Evolutionary conservation across 192 early-diverging fungal genomes (phyloP).

Genomic region (Coemansia sp.): DNA sequence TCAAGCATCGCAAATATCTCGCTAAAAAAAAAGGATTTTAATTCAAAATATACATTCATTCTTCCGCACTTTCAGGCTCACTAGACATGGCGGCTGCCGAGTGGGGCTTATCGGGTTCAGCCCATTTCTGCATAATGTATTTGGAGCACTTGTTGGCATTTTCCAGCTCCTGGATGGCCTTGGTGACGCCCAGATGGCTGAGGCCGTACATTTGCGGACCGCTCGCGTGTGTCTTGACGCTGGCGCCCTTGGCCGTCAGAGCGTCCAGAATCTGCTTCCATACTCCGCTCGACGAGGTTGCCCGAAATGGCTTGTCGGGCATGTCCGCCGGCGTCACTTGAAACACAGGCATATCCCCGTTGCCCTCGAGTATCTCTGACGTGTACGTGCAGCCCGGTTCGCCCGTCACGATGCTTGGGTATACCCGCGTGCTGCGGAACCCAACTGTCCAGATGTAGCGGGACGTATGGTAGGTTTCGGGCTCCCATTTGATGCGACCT

Average conservation of each 20-base stretch:
- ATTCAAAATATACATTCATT: background rate
- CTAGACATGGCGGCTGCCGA: background rate
- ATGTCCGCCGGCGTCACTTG: slow-evolving; percentile 68
- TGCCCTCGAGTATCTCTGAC: slow-evolving; percentile 66
- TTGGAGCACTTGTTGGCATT: slow-evolving; percentile 35
- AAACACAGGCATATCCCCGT: slow-evolving; percentile 58
- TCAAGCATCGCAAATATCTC: background rate
- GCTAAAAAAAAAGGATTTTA: background rate
- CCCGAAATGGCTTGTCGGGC: slow-evolving; percentile 58
- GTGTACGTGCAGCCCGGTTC: slow-evolving; percentile 58
- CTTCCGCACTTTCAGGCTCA: slow-evolving; percentile 1
- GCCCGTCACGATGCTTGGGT: slow-evolving; percentile 57
- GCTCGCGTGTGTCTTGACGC: slow-evolving; percentile 68
- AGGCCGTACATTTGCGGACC: slow-evolving; percentile 72
- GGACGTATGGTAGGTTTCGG: slow-evolving; percentile 63
- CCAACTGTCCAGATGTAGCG: slow-evolving; percentile 71
- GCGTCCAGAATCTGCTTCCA: slow-evolving; percentile 67
- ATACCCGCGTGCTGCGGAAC: slow-evolving; percentile 62
- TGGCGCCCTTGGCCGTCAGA: slow-evolving; percentile 59
- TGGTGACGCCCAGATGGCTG: slow-evolving; percentile 65
- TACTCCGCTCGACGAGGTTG: slow-evolving; percentile 66
- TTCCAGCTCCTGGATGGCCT: slow-evolving; percentile 65
- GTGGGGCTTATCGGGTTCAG: slow-evolving; percentile 10
- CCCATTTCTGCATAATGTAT: slow-evolving; percentile 48
- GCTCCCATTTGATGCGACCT: slow-evolving; percentile 59